Percentiles rank a stretch among this genome's conserved stretches.
Evolutionary conservation across 805 yeast species (phyloP).

Genomic region (Candida saitoana): DNA sequence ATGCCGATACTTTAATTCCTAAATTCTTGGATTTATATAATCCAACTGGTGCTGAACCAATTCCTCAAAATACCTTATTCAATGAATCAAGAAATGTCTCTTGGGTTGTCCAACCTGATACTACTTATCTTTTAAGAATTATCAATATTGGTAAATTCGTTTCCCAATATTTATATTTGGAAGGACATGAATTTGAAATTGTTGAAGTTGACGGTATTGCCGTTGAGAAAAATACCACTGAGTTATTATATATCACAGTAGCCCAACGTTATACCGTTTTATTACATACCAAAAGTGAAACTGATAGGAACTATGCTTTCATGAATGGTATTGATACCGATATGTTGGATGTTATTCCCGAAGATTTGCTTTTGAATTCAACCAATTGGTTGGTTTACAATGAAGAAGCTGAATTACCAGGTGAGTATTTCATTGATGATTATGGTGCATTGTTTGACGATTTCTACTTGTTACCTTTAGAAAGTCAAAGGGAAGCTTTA

Average conservation of each 20-base stretch:
- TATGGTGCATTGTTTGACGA: conserved; percentile 59
- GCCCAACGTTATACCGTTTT: conserved; percentile 80
- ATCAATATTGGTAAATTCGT: conserved; percentile 70
- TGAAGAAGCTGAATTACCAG: conserved; percentile 18
- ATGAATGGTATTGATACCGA: conserved; percentile 58
- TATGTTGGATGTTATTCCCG: conserved; percentile 70
- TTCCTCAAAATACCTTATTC: conserved; percentile 62
- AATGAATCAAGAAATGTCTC: conserved; percentile 61
- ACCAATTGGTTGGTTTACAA: conserved; percentile 57
- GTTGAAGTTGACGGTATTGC: conserved; percentile 49
- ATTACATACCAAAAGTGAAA: conserved; percentile 48
- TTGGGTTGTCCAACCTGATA: conserved; percentile 52
- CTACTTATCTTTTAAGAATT: conserved; percentile 61
- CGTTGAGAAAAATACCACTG: conserved; percentile 53
- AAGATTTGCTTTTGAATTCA: conserved; percentile 47
- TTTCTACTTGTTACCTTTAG: conserved; percentile 64
- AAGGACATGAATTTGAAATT: conserved; percentile 37
- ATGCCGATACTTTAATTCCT: conserved; percentile 42
- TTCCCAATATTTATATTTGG: conserved; percentile 49
- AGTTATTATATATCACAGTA: conserved; percentile 60
- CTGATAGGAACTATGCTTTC: conserved; percentile 51
- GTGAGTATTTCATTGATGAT: conserved; percentile 23
- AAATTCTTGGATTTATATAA: conserved; percentile 60
- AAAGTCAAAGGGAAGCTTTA: conserved; percentile 42
- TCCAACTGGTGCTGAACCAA: conserved; percentile 84